Base-by-base conservation (phyloP, 805 yeast genomes). In the Saccharomyces paradoxus region DNA sequence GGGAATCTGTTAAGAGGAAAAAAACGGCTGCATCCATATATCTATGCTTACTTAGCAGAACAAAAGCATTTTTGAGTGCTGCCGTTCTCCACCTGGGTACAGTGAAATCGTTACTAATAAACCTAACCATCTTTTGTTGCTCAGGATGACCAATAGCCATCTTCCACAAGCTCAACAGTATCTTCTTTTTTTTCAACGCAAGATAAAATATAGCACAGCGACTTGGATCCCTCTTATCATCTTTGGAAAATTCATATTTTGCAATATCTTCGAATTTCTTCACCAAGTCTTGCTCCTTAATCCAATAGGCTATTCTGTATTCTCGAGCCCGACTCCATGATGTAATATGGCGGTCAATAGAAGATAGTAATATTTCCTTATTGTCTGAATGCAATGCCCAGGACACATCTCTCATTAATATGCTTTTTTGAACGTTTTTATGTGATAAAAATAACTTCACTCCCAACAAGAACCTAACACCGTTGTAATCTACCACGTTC, bases 51-150 rank as follows among this genome's bases (percentile, higher is more conserved):
- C 97, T 88, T 59, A 94, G 69, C 47, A 92, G 72, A 0, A 89
- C 98, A 74, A 82, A 92, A 0, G 98, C 98, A 71, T 92, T 92
- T 64, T 94, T 94, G 62, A 83, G 70, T 0, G 98, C 97, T 1
- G 97, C 97, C 0, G 87, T 77, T 60, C 76, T 81, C 97, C 97
- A 91, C 51, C 97, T 75, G 14, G 78, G 77, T 53, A 83, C 81
- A 4, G 73, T 71, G 67, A 91, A 92, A 64, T 94, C 94, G 65
- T 91, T 86, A 22, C 76, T 74, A 61, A 92, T 73, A 62, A 92
- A 87, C 63, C 78, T 85, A 51, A 89, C 60, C 83, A 92, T 87
- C 65, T 91, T 92, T 41, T 79, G 82, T 60, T 85, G 89, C 64
- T 92, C 99, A 0, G 85, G 80, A 66, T 90, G 88, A 1, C 87